These are phyloP conservation scores for Penicillium sclerotiorum DNA, from an alignment of 2,329 filamentous ascomycete genomes.

Conservation along the genomic window DNA sequence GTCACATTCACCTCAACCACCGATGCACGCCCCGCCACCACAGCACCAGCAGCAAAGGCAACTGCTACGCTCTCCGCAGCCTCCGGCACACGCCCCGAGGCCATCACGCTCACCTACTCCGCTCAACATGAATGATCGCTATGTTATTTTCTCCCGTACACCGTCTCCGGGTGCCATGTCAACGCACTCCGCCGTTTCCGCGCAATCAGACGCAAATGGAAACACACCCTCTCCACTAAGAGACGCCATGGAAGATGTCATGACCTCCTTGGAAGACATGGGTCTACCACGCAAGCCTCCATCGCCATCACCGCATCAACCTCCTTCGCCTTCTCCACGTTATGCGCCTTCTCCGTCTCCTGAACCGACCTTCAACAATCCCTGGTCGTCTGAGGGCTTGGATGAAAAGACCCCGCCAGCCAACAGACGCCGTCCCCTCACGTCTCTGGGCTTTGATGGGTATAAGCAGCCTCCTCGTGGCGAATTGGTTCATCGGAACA, in stretches of 20 bases:
- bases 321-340: conserved; percentile 45
- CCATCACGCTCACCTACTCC: conserved; percentile 34
- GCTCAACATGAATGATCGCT: conserved; percentile 46
- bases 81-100: conserved; percentile 12
- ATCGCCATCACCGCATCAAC: conserved; percentile 34
- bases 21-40: conserved; percentile 9
- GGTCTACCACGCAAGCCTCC: conserved; percentile 60
- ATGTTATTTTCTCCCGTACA: conserved; percentile 43
- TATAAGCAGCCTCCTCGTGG: conserved; percentile 58
- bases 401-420: conserved; percentile 36
- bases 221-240: conserved; percentile 88
- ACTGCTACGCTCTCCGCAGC: conserved; percentile 17
- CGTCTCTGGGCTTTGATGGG: conserved; percentile 70
- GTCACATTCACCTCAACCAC: conserved; percentile 19
- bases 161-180: conserved; percentile 50
- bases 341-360: conserved; percentile 55
- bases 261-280: conserved; percentile 91
- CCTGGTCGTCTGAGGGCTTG: conserved; percentile 89
- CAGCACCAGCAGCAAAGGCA: conserved; percentile 15
- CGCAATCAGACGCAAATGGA: conserved; percentile 63
- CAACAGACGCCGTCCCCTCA: conserved; percentile 62
- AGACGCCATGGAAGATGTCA: conserved; percentile 97
- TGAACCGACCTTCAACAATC: conserved; percentile 58
- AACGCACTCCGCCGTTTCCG: conserved; percentile 20
- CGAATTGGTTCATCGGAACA: conserved; percentile 56